Percentiles rank a stretch among this genome's conserved stretches.
Evolutionary conservation across 352 stramenopile genomes (phyloP).

Genomic region (Vaucheria bursata): DNA sequence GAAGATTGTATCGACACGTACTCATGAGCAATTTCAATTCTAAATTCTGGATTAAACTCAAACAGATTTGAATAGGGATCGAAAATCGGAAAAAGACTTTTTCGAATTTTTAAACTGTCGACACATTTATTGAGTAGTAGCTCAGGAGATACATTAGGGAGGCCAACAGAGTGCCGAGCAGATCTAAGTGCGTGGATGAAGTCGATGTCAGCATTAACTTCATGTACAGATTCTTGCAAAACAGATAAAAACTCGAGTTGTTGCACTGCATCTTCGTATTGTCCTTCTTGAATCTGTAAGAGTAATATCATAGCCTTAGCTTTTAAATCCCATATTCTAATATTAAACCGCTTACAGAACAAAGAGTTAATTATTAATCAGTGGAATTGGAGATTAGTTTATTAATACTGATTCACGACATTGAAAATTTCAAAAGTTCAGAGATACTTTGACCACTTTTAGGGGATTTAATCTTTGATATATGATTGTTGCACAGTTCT

Average conservation of each 20-base stretch:
- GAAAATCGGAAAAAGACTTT: too few species aligned
- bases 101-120: too few species aligned
- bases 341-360: too few species aligned
- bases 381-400: too few species aligned
- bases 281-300: constrained; percentile 33
- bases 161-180: background rate
- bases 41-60: constrained; percentile 36
- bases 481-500: too few species aligned
- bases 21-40: constrained; percentile 28
- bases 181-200: constrained; percentile 25
- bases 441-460: too few species aligned
- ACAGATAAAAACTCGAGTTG: constrained; percentile 44
- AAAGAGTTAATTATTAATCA: too few species aligned
- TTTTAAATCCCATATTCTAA: too few species aligned
- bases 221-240: constrained; percentile 46
- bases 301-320: too few species aligned
- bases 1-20: background rate
- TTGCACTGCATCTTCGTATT: constrained; percentile 40
- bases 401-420: too few species aligned
- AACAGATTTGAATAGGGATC: background rate
- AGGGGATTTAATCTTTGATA: too few species aligned
- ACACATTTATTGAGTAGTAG: background rate
- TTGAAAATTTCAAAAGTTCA: too few species aligned
- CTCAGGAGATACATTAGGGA: background rate
- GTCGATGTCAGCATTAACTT: constrained; percentile 19